phyloP scores from a whole-genome alignment of 345 rosid genomes.

The Rhodomyrtus tomentosa region DNA sequence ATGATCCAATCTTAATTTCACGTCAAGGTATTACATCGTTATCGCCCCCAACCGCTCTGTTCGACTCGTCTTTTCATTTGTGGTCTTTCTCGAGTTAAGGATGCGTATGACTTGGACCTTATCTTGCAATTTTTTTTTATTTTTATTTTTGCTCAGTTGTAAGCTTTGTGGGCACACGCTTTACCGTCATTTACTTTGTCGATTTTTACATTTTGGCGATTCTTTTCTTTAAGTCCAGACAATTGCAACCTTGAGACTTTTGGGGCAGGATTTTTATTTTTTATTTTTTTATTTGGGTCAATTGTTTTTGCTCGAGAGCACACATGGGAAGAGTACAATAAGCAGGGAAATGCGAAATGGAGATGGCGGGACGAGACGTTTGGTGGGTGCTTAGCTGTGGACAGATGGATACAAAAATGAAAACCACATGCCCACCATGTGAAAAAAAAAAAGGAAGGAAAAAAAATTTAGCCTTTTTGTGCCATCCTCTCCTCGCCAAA shows the following conservation, averaged over 20 bases:
- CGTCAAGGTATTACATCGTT: too few relatives aligned
- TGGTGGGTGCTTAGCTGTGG: neutral
- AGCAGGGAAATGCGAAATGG: neutral
- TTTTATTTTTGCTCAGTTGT: neutral
- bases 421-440: neutral
- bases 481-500: neutral
- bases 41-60: too few relatives aligned
- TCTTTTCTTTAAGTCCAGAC: neutral
- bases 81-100: too few relatives aligned
- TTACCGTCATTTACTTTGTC: rapidly evolving
- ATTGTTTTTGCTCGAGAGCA: neutral
- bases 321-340: neutral
- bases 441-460: neutral
- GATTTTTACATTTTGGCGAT: neutral
- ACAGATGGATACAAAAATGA: neutral
- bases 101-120: neutral
- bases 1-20: too few relatives aligned
- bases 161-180: rapidly evolving
- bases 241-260: neutral
- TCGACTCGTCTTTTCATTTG: neutral
- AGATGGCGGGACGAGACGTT: neutral
- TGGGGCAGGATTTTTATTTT: neutral
- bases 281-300: neutral
- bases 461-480: neutral
- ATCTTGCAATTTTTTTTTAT: neutral